Conservation (phyloP, 2,329 filamentous ascomycete species). For the Ceratocystis eucalypticola region DNA sequence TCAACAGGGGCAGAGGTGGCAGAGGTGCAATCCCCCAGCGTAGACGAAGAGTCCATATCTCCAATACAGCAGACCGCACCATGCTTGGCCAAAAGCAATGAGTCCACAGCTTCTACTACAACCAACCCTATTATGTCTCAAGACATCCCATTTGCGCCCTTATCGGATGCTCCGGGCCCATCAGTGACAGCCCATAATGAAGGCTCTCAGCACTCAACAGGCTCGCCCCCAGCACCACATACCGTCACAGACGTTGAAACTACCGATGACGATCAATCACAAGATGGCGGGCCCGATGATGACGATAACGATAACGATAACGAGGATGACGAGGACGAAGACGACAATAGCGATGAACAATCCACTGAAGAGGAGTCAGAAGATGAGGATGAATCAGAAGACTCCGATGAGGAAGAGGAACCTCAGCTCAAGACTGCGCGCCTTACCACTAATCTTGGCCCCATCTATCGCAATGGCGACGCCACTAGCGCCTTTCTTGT, state of each 20-base stretch:
- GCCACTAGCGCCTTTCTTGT: slow-evolving; percentile 84
- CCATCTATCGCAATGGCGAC: slow-evolving; percentile 88
- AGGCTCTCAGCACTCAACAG: not conserved
- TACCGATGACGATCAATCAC: not conserved
- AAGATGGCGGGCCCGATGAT: slow-evolving; percentile 18
- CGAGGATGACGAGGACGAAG: slow-evolving; percentile 24
- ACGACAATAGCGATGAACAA: slow-evolving; percentile 29
- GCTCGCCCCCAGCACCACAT: not conserved
- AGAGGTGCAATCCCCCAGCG: not conserved
- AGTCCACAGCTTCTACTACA: not conserved
- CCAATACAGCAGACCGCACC: not conserved
- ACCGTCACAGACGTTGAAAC: not conserved
- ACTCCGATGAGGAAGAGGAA: slow-evolving; percentile 75
- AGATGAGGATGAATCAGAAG: slow-evolving; percentile 56
- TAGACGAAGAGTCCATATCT: not conserved
- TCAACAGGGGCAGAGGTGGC: not conserved
- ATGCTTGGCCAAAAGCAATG: not conserved
- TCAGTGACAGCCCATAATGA: not conserved
- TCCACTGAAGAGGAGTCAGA: slow-evolving; percentile 28
- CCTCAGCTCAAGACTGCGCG: slow-evolving; percentile 87
- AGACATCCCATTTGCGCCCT: not conserved
- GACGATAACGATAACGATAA: slow-evolving; percentile 21
- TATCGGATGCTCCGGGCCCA: not conserved
- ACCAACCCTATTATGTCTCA: not conserved
- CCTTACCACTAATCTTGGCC: slow-evolving; percentile 63